These are phyloP conservation scores for Pilasporangium apinafurcum DNA, from an alignment of 352 stramenopile genomes.

Conservation along the genomic window DNA sequence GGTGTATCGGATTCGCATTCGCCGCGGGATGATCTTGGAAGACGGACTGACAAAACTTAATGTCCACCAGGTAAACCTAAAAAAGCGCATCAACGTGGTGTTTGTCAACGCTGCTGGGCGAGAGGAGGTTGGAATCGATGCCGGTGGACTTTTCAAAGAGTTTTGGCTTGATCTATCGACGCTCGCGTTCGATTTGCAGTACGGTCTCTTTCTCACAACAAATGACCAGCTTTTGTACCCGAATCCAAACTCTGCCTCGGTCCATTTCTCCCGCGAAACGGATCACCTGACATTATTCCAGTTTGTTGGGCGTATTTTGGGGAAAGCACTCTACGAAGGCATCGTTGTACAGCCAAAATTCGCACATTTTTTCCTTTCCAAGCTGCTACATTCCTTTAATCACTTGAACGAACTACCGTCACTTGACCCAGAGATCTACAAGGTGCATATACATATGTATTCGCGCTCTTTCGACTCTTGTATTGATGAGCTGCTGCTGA, in stretches of 20 bases:
- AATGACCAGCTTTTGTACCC: slow-evolving; percentile 88
- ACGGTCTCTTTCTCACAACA: slow-evolving; percentile 80
- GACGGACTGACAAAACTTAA: slow-evolving; percentile 88
- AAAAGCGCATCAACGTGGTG: slow-evolving; percentile 75
- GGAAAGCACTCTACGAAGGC: slow-evolving; percentile 95
- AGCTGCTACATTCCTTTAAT: slow-evolving; percentile 81
- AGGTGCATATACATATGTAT: slow-evolving; percentile 24
- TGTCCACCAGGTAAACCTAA: slow-evolving; percentile 76
- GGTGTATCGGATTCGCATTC: slow-evolving; percentile 60
- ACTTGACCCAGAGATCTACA: slow-evolving; percentile 93
- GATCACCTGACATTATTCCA: slow-evolving; percentile 92
- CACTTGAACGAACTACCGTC: slow-evolving; percentile 87
- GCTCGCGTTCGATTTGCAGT: slow-evolving; percentile 92
- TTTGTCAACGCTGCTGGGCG: slow-evolving; percentile 86
- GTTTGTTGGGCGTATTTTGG: slow-evolving; percentile 93
- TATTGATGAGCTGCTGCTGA: neutral
- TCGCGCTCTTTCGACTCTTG: too few relatives aligned
- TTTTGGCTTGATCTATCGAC: slow-evolving; percentile 90
- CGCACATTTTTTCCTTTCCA: slow-evolving; percentile 94
- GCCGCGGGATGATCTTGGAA: slow-evolving; percentile 65
- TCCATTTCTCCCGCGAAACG: slow-evolving; percentile 63
- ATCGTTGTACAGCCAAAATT: slow-evolving; percentile 96
- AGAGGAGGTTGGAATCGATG: slow-evolving; percentile 95
- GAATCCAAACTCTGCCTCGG: slow-evolving; percentile 85
- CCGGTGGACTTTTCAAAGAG: slow-evolving; percentile 97